Evolutionary conservation across 2,329 filamentous ascomycete species (phyloP), one percentile per base, ranked within the genome.

Genomic region (Epichloe sp.): DNA sequence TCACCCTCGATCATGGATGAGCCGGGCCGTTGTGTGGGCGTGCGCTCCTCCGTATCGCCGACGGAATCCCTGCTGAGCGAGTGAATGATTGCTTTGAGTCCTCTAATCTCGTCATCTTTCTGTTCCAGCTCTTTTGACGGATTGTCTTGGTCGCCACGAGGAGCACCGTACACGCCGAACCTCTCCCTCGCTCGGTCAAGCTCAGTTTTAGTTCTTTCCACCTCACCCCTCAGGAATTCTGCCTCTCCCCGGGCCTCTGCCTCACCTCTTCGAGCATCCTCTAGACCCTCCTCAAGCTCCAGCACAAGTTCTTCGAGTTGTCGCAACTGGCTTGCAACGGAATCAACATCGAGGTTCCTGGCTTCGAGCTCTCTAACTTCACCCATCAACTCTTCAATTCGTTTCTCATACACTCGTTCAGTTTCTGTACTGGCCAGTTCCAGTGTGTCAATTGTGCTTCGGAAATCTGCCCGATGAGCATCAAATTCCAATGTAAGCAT

Each of bases 1-100:
- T 53, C 52, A 19, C 50, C 50, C 12, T 48, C 51, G n/a, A 62
- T 64, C 38, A 65, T 61, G 47, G 71, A 63, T 1, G 70, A 71
- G n/a, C 61, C 62, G 6, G 60, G 58, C 23, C 62, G 61, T 43
- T 58, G 61, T 3, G 56, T 58, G 5, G 62, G 59, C 4, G 58
- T 58, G n/a, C 54, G 59, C 54, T 66, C 61, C 60, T 70, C 54
- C 63, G 64, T 43, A 31, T 67, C 68, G 3, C 74, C 72, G n/a
- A 77, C 71, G 11, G 83, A 79, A 58, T 88, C 88, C 54, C 88
- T 79, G 65, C 89, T 95, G 38, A 98, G 75, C 17, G 88, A 95
- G 68, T 97, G 91, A 54, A 98, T 97, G 63, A 98, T 97, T 43
- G 93, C 91, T 68, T 97, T 98, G 57, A 98, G 77, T 45, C 93